Percentiles rank a stretch among this genome's conserved stretches.
phyloP scores from a whole-genome alignment of 306 rosid genomes.

The Gillenia trifoliata region DNA sequence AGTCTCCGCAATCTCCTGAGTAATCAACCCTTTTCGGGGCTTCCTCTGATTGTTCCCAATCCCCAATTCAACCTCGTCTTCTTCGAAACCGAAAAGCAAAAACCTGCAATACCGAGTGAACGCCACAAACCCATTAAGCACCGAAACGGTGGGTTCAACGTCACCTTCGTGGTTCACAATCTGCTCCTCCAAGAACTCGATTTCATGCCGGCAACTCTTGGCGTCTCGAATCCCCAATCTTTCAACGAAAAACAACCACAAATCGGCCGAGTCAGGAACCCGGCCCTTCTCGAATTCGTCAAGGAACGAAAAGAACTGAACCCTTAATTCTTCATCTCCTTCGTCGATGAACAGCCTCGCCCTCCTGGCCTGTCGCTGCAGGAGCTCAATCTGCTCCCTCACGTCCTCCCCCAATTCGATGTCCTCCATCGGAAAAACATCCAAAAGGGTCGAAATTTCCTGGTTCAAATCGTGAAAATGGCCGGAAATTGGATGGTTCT shows the following conservation, averaged over 20 bases:
- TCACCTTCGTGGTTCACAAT: slow-evolving; percentile 90
- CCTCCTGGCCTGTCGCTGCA: slow-evolving; percentile 66
- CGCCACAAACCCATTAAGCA: slow-evolving; percentile 85
- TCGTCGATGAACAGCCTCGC: slow-evolving; percentile 52
- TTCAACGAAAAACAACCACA: slow-evolving; percentile 49
- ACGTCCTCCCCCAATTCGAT: slow-evolving; percentile 63
- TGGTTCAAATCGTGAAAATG: slow-evolving; percentile 89
- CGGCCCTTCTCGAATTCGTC: slow-evolving; percentile 60
- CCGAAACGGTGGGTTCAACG: slow-evolving; percentile 68
- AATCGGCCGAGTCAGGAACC: slow-evolving; percentile 46
- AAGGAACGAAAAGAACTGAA: slow-evolving; percentile 43
- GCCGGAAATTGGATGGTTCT: slow-evolving; percentile 78
- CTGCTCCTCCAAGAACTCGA: slow-evolving; percentile 91
- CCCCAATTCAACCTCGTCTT: slow-evolving; percentile 55
- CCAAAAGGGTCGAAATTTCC: slow-evolving; percentile 82
- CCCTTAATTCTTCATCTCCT: slow-evolving; percentile 55
- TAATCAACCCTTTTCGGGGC: slow-evolving; percentile 50
- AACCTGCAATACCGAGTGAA: slow-evolving; percentile 81
- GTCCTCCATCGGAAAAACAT: slow-evolving; percentile 71
- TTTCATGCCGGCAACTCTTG: slow-evolving; percentile 59
- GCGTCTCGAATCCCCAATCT: slow-evolving; percentile 56
- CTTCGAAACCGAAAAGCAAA: slow-evolving; percentile 80
- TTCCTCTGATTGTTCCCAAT: slow-evolving; percentile 38
- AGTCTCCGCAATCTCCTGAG: slow-evolving; percentile 68
- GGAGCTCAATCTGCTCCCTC: slow-evolving; percentile 75